phyloP scores from a whole-genome alignment of 2,329 filamentous ascomycete species.

The Ceratocystis papillata region DNA sequence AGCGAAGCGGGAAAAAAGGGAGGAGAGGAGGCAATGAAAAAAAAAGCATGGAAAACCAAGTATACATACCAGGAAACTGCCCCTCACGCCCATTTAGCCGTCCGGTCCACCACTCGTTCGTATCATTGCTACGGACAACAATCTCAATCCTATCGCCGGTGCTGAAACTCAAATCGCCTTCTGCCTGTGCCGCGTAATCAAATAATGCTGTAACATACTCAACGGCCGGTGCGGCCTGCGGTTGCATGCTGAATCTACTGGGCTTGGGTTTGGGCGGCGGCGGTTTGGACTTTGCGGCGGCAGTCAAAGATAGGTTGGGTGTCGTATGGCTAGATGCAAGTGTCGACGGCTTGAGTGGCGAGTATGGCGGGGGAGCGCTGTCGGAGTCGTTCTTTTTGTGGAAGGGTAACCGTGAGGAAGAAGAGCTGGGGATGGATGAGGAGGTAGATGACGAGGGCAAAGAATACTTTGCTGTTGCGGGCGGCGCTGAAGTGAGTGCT shows the following conservation, averaged over 20 bases:
- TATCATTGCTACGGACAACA: conserved; percentile 66
- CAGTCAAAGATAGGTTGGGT: conserved; percentile 38
- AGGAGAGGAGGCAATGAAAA: too few relatives aligned
- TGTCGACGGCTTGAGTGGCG: conserved; percentile 33
- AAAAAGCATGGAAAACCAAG: background rate
- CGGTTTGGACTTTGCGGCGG: conserved; percentile 53
- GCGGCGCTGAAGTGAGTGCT: conserved; percentile 23
- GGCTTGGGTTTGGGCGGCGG: conserved; percentile 72
- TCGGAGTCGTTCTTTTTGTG: conserved; percentile 32
- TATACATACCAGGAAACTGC: conserved; percentile 77
- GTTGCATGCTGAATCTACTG: conserved; percentile 48
- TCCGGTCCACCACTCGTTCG: conserved; percentile 96
- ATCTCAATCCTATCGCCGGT: conserved; percentile 89
- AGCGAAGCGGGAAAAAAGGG: background rate
- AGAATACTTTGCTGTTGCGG: conserved; percentile 25
- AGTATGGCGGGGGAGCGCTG: conserved; percentile 62
- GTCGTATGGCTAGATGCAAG: conserved; percentile 28
- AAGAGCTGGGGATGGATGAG: conserved; percentile 17
- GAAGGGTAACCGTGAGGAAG: conserved; percentile 28
- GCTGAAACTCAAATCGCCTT: conserved; percentile 83
- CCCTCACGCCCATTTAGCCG: conserved; percentile 68
- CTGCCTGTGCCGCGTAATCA: conserved; percentile 91
- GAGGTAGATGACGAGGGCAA: conserved; percentile 29
- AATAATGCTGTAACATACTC: conserved; percentile 87
- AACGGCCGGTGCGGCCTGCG: conserved; percentile 44